Conservation (phyloP, 1,139 yeast species). For the Martiniozyma asiatica region DNA sequence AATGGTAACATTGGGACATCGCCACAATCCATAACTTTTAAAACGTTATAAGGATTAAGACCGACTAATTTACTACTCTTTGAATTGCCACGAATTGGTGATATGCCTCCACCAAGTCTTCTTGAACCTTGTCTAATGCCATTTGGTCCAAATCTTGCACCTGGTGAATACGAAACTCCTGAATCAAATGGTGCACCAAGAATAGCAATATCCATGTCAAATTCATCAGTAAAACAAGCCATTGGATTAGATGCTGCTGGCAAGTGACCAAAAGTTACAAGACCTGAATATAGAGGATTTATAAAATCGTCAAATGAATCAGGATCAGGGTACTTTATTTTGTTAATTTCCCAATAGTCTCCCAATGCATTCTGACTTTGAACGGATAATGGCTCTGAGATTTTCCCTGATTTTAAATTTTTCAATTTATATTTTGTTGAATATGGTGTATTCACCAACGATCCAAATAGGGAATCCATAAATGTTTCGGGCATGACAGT, state of each 20-base stretch:
- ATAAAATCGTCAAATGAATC: constrained; percentile 22
- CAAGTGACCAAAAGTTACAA: constrained; percentile 34
- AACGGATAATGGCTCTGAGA: background rate
- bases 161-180: constrained; percentile 37
- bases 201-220: constrained; percentile 32
- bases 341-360: constrained; percentile 11
- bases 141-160: constrained; percentile 41
- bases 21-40: constrained; percentile 41
- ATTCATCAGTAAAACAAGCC: constrained; percentile 24
- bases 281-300: constrained; percentile 28
- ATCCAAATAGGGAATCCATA: constrained; percentile 24
- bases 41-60: constrained; percentile 18
- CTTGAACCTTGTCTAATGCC: constrained; percentile 30
- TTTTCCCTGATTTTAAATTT: constrained; percentile 7
- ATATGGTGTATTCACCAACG: constrained; percentile 10
- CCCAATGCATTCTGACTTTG: constrained; percentile 6
- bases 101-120: constrained; percentile 27
- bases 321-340: constrained; percentile 19
- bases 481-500: constrained; percentile 11
- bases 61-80: constrained; percentile 20
- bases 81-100: constrained; percentile 25
- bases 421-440: constrained; percentile 6
- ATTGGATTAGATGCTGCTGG: constrained; percentile 22
- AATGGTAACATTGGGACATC: constrained; percentile 46
- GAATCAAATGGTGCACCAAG: constrained; percentile 44